Evolutionary conservation across 495 filamentous ascomycete genomes (phyloP), one percentile per base, ranked within the genome.

Genomic region (Xylaria longipes): DNA sequence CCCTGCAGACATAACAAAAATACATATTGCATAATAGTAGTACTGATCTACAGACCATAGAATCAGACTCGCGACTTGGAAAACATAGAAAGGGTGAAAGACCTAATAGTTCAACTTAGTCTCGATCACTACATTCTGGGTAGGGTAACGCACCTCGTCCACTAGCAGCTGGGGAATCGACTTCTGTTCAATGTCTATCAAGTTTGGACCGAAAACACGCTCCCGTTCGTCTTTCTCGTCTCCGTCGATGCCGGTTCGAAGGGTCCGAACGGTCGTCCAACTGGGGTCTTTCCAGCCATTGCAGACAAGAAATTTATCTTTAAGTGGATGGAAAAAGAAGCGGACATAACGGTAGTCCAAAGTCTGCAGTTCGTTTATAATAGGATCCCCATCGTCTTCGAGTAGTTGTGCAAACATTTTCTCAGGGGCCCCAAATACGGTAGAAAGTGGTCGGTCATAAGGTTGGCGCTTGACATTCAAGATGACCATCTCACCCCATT

Each of bases 11-110:
- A 99, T 99, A 66, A 97, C 75, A 73, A 99, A 97, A 71, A 99
- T 99, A 79, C 95, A 97, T 37, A 89, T 86, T 39, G 97, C 97
- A 84, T 99, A 99, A 78, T 98, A 98, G 75, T 97, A 98, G 76
- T 99, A 99, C 73, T 95, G 84, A 76, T 99, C 97, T 37, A 97
- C 72, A 20, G 95, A 97, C 97, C 97, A 99, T 5, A 99, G 90
- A 58, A 96, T 79, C 68, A 99, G 83, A 83, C 97, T 98, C 41
- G 94, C 95, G 75, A 99, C 90, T 79, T 99, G 97, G 81, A 99
- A 99, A 45, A 98, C 91, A 77, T 98, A 99, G 82, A 99, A 98
- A 3, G 97, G 97, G 77, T 98, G 96, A 78, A 99, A 94, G 5
- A 92, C 94, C 91, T 96, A 73, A 52, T 61, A 17, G n/a, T 48